Base-by-base conservation (phyloP, 1,284 basidiomycete genomes). In the Ceratobasidium sp. region DNA sequence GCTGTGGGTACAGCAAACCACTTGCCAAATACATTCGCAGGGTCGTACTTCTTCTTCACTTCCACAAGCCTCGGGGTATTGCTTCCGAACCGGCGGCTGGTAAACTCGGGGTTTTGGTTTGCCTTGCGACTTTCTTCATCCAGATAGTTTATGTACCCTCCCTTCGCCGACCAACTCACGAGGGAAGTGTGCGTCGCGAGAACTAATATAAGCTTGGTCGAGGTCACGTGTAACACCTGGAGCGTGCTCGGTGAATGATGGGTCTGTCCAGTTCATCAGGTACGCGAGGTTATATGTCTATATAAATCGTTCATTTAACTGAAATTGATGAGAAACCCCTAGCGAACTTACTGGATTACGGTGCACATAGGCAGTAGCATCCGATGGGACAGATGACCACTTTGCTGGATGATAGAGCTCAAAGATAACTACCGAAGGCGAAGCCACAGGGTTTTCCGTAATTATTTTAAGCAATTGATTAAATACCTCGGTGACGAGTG, bases 11-110 rank as follows among this genome's bases (percentile, higher is more conserved):
- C 7, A 10, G 45, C 45, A 40, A 40, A 40, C 38, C 38, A 40
- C 54, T 60, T 62, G 25, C 65, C 49, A 45, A 69, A 70, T 0
- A 70, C 47, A 20, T 15, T 38, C 6, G 49, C 53, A 7, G 71
- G 68, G 31, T 72, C 71, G 27, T 68, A 72, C 55, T 68, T 69
- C 22, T 34, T 27, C 68, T 72, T 72, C n/a, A 72, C 29, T 20
- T 69, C 69, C 27, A 42, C 22, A 29, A 70, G 40, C n/a, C 69
- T 25, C 3, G 50, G 53, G 13, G 47, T 70, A 29, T 72, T 70
- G 20, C 17, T 35, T 15, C 54, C 60, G 15, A 72, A 72, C 12
- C 43, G 31, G 10, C 32, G 12, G 20, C 27, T n/a, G 29, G 29
- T 17, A 7, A 17, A 40, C 29, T 52, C 49, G n/a, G n/a, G n/a